These are phyloP conservation scores for Mucor indicus DNA, from an alignment of 371 early-diverging fungal species.

Conservation along the genomic window DNA sequence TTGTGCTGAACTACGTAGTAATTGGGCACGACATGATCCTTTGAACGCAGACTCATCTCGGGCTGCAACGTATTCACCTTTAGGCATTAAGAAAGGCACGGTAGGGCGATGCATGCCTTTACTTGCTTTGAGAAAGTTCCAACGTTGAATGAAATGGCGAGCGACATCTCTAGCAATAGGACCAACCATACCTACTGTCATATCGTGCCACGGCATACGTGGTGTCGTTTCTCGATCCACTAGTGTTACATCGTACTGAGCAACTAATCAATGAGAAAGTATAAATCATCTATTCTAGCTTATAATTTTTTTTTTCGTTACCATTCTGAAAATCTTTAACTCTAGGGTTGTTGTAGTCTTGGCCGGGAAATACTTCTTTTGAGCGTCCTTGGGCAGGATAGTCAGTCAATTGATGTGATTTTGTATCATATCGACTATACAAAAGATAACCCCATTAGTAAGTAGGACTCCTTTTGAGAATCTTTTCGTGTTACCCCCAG, in stretches of 20 bases:
- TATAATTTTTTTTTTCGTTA: no score
- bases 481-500: slow-evolving; percentile 48
- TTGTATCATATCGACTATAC: slow-evolving; percentile 82
- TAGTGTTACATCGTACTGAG: slow-evolving; percentile 44
- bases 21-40: slow-evolving; percentile 68
- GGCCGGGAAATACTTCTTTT: slow-evolving; percentile 70
- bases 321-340: slow-evolving; percentile 83
- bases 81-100: slow-evolving; percentile 79
- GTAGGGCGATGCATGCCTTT: slow-evolving; percentile 62
- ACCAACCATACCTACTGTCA: slow-evolving; percentile 72
- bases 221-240: slow-evolving; percentile 55
- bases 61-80: slow-evolving; percentile 74
- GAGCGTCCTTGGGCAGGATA: slow-evolving; percentile 46
- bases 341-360: slow-evolving; percentile 90
- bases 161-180: slow-evolving; percentile 82
- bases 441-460: no score
- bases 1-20: slow-evolving; percentile 62
- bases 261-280: no score
- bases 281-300: no score
- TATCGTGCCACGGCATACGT: slow-evolving; percentile 97
- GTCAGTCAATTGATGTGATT: slow-evolving; percentile 75
- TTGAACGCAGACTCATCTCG: slow-evolving; percentile 66
- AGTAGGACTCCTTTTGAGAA: neutral
- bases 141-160: slow-evolving; percentile 89
- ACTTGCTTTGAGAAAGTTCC: slow-evolving; percentile 81